These are phyloP conservation scores for fission yeast (Schizosaccharomyces pombe) DNA, from an alignment of 805 yeast species.

Conservation along the genomic window DNA sequence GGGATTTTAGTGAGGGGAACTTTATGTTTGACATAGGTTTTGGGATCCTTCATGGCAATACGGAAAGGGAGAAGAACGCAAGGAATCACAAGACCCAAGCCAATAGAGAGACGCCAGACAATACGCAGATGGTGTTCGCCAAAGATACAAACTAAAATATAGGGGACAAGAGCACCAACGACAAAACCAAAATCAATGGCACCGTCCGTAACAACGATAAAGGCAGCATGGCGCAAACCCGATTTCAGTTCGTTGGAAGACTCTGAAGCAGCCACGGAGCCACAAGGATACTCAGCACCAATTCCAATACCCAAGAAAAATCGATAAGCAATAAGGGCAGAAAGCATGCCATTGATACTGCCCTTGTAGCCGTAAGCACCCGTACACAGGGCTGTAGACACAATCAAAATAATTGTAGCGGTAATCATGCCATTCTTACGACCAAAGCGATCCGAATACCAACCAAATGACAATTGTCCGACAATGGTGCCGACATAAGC, in stretches of 20 bases:
- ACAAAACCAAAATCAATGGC: slow-evolving; percentile 82
- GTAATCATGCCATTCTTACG: slow-evolving; percentile 65
- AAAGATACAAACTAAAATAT: slow-evolving; percentile 69
- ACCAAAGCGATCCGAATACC: slow-evolving; percentile 52
- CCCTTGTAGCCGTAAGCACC: slow-evolving; percentile 58
- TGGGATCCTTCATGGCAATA: slow-evolving; percentile 49
- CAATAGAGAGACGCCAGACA: slow-evolving; percentile 81
- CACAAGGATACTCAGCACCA: slow-evolving; percentile 88
- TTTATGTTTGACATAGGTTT: slow-evolving; percentile 42
- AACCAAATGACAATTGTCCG: slow-evolving; percentile 67
- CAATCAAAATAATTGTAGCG: slow-evolving; percentile 50
- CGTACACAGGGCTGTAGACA: slow-evolving; percentile 57
- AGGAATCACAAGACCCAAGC: slow-evolving; percentile 79
- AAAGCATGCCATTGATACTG: slow-evolving; percentile 50
- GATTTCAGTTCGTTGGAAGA: slow-evolving; percentile 55
- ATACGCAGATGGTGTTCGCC: slow-evolving; percentile 43
- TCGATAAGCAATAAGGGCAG: slow-evolving; percentile 64
- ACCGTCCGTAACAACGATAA: slow-evolving; percentile 66
- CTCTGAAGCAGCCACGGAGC: slow-evolving; percentile 83
- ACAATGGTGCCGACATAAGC: slow-evolving; percentile 82
- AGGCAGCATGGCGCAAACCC: slow-evolving; percentile 76
- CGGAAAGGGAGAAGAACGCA: slow-evolving; percentile 54
- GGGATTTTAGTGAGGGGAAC: slow-evolving; percentile 46
- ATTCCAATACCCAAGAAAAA: slow-evolving; percentile 71
- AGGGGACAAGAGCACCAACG: slow-evolving; percentile 58